These are phyloP conservation scores for Fusarium nanum DNA, from an alignment of 2,329 filamentous ascomycete species.

Conservation along the genomic window DNA sequence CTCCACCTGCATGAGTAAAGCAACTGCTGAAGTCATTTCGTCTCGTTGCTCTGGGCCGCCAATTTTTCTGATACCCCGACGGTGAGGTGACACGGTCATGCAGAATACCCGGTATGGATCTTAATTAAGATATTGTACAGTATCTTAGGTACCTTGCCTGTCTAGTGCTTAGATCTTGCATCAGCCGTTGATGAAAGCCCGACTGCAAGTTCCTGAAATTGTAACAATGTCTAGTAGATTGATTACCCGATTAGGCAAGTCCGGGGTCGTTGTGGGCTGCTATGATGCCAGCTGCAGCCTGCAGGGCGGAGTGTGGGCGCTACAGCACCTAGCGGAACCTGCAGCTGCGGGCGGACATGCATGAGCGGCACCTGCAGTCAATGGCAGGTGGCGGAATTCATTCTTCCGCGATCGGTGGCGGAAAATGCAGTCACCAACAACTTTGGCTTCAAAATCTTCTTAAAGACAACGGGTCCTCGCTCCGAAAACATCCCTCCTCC, in stretches of 20 bases:
- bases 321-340: constrained; percentile 10
- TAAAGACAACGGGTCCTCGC: constrained; percentile 27
- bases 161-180: not conserved
- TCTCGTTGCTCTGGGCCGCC: not conserved
- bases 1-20: constrained; percentile 1
- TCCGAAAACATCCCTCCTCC: not conserved
- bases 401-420: constrained; percentile 49
- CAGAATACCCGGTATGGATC: no score
- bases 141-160: not conserved
- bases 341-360: constrained; percentile 35
- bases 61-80: not conserved
- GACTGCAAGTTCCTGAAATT: constrained; percentile 24
- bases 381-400: constrained; percentile 45
- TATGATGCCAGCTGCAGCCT: constrained; percentile 39
- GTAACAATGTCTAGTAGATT: constrained; percentile 19
- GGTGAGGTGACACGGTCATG: not conserved
- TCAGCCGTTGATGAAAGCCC: not conserved
- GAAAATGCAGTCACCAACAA: constrained; percentile 31
- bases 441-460: constrained; percentile 20
- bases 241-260: constrained; percentile 47
- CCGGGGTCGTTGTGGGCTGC: constrained; percentile 38
- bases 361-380: constrained; percentile 36
- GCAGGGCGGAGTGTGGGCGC: constrained; percentile 40
- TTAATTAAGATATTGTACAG: not conserved
- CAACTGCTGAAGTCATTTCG: not conserved